Evolutionary conservation across 169 alveolate species (phyloP).

Genomic region (Eimeria necatrix): DNA sequence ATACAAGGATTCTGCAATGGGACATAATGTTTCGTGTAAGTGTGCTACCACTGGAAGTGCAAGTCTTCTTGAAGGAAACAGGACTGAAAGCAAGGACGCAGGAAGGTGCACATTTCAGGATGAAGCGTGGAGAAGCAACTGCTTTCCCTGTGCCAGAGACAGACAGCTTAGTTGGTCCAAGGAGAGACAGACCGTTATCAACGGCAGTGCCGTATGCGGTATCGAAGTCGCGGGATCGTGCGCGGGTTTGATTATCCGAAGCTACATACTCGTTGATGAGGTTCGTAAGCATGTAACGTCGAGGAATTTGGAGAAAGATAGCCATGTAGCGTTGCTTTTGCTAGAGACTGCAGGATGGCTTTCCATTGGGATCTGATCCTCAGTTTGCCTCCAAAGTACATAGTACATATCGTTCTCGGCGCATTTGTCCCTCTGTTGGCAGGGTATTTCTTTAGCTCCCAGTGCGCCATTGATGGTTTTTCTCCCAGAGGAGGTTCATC

Average conservation of each 20-base stretch:
- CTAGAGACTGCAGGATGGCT: background rate
- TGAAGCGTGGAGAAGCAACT: background rate
- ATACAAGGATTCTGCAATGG: background rate
- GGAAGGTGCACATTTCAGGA: background rate
- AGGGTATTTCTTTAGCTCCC: slow-evolving; percentile 41
- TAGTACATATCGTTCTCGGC: too few species aligned
- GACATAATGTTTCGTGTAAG: background rate
- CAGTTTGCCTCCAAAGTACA: too few species aligned
- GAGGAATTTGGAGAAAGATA: background rate
- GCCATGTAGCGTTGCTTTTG: background rate
- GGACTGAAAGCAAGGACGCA: background rate
- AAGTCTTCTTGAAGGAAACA: background rate
- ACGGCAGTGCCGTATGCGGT: slow-evolving; percentile 68
- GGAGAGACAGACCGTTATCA: slow-evolving; percentile 4
- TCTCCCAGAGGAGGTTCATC: slow-evolving; percentile 56
- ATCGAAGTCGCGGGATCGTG: slow-evolving; percentile 62
- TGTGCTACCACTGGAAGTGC: background rate
- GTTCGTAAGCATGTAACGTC: background rate
- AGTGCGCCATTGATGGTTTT: slow-evolving; percentile 34
- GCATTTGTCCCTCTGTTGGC: background rate
- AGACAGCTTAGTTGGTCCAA: slow-evolving; percentile 32
- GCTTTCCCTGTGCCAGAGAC: slow-evolving; percentile 52
- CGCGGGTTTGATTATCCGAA: slow-evolving; percentile 56
- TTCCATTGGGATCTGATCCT: background rate
- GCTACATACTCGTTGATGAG: slow-evolving; percentile 63